Evolutionary conservation across 371 early-diverging fungal genomes (phyloP).

Genomic region (Mucor sp.): DNA sequence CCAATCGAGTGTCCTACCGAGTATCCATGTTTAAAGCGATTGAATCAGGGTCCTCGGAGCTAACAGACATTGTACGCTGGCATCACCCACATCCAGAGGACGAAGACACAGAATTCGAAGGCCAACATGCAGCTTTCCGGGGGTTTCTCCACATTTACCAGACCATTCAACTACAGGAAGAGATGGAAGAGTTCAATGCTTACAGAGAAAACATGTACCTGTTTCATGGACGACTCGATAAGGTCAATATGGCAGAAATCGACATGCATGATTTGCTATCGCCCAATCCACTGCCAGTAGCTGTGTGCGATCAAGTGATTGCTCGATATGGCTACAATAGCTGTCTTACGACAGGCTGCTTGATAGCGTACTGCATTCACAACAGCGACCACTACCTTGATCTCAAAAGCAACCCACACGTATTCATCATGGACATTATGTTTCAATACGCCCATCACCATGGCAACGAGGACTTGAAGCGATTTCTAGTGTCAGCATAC

Average conservation of each 20-base stretch:
- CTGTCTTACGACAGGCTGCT: neutral
- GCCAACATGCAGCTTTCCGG: slow-evolving; percentile 5
- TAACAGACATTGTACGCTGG: neutral
- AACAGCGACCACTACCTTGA: neutral
- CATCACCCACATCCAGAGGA: slow-evolving; percentile 1
- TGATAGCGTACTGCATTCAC: slow-evolving; percentile 5
- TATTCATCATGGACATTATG: slow-evolving; percentile 3
- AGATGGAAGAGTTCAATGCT: slow-evolving; percentile 4
- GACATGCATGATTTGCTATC: slow-evolving; percentile 4
- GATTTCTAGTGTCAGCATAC: neutral
- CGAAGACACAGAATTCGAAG: neutral
- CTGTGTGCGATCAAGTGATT: neutral
- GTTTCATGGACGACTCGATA: neutral
- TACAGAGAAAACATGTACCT: slow-evolving; percentile 6
- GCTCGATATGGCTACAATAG: neutral
- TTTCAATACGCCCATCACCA: neutral
- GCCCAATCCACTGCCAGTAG: neutral
- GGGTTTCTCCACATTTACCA: neutral
- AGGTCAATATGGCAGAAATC: neutral
- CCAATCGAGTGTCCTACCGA: neutral
- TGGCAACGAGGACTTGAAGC: neutral
- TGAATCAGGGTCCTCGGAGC: neutral
- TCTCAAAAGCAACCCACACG: neutral
- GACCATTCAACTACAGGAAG: neutral
- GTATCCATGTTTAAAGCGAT: slow-evolving; percentile 7